phyloP scores from a whole-genome alignment of 2,329 filamentous ascomycete genomes.

The Colletotrichum tanaceti region DNA sequence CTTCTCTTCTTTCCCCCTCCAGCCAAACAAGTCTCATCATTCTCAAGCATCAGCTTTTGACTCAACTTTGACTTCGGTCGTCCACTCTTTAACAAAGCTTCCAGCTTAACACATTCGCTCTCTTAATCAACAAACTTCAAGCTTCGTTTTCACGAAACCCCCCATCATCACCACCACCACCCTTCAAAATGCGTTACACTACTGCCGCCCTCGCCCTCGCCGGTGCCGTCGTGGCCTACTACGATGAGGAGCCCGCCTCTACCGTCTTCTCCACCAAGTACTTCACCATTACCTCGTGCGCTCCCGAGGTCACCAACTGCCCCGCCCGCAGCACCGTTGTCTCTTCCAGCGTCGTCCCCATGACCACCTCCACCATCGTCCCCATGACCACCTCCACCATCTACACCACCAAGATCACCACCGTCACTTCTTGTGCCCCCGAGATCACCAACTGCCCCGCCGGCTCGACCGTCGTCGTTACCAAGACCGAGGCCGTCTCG shows the following conservation, averaged over 20 bases:
- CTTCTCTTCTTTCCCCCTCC: constrained; percentile 50
- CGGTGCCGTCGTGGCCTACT: constrained; percentile 55
- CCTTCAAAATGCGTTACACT: constrained; percentile 73
- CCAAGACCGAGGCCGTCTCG: constrained; percentile 54
- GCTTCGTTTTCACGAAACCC: constrained; percentile 48
- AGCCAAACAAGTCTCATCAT: constrained; percentile 59
- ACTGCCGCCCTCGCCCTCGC: constrained; percentile 61
- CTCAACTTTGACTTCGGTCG: constrained; percentile 66
- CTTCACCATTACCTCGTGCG: constrained; percentile 67
- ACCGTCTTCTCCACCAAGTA: constrained; percentile 69
- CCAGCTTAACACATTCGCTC: constrained; percentile 47
- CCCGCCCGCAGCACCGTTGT: constrained; percentile 55
- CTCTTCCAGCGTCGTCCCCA: constrained; percentile 48
- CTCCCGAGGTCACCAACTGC: constrained; percentile 63
- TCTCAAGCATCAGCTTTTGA: constrained; percentile 52
- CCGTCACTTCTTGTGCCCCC: constrained; percentile 71
- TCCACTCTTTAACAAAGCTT: constrained; percentile 64
- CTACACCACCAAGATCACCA: constrained; percentile 69
- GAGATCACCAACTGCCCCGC: constrained; percentile 72
- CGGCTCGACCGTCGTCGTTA: constrained; percentile 52
- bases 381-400: constrained; percentile 59
- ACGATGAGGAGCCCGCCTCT: constrained; percentile 45
- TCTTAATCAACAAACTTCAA: constrained; percentile 46
- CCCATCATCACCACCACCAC: too few species aligned
- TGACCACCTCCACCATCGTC: constrained; percentile 60